These are phyloP conservation scores for Kwoniella pini DNA, from an alignment of 768 basidiomycete genomes.

Conservation along the genomic window DNA sequence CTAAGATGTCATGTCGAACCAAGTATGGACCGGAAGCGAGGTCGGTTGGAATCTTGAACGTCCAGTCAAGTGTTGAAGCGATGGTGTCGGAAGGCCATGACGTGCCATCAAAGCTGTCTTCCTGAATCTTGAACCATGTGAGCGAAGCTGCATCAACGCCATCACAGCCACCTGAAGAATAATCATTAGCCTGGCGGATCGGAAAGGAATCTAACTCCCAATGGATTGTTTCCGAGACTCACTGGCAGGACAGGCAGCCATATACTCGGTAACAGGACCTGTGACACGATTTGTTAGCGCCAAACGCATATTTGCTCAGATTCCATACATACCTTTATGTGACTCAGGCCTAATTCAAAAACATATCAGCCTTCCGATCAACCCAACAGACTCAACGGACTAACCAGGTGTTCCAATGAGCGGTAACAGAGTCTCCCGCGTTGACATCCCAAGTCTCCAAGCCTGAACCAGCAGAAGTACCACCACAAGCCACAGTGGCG, in stretches of 20 bases:
- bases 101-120: constrained; percentile 19
- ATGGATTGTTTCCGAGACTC: neutral
- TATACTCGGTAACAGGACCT: constrained; percentile 23
- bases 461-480: constrained; percentile 18
- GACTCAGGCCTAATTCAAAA: constrained; percentile 15
- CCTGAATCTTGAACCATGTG: constrained; percentile 28
- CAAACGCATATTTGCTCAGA: neutral
- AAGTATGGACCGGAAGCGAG: constrained; percentile 24
- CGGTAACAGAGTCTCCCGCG: constrained; percentile 21
- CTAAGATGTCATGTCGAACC: constrained; percentile 24
- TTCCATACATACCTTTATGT: constrained; percentile 20
- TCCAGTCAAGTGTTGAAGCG: constrained; percentile 8
- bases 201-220: neutral
- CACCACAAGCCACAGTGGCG: constrained; percentile 27
- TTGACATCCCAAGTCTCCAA: constrained; percentile 19
- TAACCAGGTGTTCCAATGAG: constrained; percentile 23
- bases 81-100: constrained; percentile 16
- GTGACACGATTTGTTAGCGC: neutral
- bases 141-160: constrained; percentile 21
- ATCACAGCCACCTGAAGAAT: constrained; percentile 11
- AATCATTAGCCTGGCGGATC: neutral
- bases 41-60: constrained; percentile 22
- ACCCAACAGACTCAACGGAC: too few relatives aligned
- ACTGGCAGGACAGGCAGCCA: constrained; percentile 17
- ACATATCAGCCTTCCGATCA: too few relatives aligned